Conservation (phyloP, 306 rosid genomes). For the Casuarina cunninghamiana region DNA sequence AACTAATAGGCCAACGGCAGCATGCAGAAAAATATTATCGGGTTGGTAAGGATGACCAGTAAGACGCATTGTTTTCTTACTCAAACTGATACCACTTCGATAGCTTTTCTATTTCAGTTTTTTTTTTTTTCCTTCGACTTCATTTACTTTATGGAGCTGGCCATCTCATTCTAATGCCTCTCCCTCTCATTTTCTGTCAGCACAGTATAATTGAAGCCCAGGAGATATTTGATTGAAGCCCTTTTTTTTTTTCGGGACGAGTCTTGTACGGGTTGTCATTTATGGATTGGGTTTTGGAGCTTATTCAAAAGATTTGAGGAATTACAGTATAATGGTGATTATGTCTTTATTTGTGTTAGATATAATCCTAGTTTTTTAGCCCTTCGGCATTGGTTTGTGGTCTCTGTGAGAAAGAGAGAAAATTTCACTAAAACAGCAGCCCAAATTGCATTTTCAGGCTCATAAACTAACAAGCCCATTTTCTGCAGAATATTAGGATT, state of each 20-base stretch:
- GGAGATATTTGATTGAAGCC: slow-evolving; percentile 40
- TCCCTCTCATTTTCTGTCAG: slow-evolving; percentile 65
- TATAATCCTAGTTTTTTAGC: too few relatives aligned
- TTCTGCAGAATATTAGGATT: too few relatives aligned
- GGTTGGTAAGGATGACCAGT: slow-evolving; percentile 84
- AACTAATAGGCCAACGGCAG: slow-evolving; percentile 89
- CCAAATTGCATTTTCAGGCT: too few relatives aligned
- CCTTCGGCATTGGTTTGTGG: too few relatives aligned
- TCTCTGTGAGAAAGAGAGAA: too few relatives aligned
- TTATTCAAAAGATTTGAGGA: too few relatives aligned
- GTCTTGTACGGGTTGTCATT: neutral
- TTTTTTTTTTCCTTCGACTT: neutral
- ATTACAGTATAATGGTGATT: too few relatives aligned
- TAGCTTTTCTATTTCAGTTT: neutral
- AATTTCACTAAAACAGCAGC: too few relatives aligned
- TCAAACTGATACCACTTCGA: slow-evolving; percentile 21
- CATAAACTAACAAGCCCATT: too few relatives aligned
- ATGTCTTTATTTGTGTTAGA: too few relatives aligned
- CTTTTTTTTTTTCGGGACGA: slow-evolving; percentile 33
- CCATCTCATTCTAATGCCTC: slow-evolving; percentile 4
- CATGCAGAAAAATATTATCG: slow-evolving; percentile 94
- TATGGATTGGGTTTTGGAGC: neutral
- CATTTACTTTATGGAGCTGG: neutral
- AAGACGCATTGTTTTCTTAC: slow-evolving; percentile 33
- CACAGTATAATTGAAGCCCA: slow-evolving; percentile 95